phyloP scores from a whole-genome alignment of 2,329 filamentous ascomycete genomes.

The Exophiala viscosa region DNA sequence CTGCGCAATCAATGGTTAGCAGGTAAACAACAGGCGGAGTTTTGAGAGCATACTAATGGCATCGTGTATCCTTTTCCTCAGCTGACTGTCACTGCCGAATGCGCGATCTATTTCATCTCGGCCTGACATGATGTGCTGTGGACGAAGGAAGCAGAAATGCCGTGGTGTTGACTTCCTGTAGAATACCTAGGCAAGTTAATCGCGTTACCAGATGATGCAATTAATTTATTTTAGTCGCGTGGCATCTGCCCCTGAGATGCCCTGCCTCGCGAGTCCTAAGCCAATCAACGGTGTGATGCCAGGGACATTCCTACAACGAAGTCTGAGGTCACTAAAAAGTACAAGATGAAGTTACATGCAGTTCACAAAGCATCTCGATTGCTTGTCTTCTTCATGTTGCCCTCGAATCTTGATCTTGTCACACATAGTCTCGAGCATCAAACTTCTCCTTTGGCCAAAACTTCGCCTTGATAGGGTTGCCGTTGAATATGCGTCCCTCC shows the following conservation, averaged over 20 bases:
- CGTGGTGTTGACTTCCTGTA: background rate
- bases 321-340: too few relatives aligned
- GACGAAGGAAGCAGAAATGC: too few relatives aligned
- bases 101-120: conserved; percentile 13
- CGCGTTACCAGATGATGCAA: background rate
- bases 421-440: conserved; percentile 43
- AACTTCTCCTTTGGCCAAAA: conserved; percentile 85
- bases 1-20: background rate
- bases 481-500: conserved; percentile 82
- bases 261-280: too few relatives aligned
- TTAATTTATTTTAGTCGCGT: background rate
- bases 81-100: conserved; percentile 9
- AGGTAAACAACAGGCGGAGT: too few relatives aligned
- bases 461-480: conserved; percentile 73
- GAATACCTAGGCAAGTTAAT: background rate
- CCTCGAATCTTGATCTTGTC: background rate
- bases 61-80: conserved; percentile 22
- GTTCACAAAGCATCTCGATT: too few relatives aligned
- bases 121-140: conserved; percentile 8
- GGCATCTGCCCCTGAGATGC: too few relatives aligned
- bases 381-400: too few relatives aligned
- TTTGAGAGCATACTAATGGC: conserved; percentile 14
- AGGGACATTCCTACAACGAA: too few relatives aligned
- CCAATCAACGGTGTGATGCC: too few relatives aligned
- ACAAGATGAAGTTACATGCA: too few relatives aligned